These are phyloP conservation scores for Alternaria brassicae DNA, from an alignment of 2,329 filamentous ascomycete species.

Conservation along the genomic window DNA sequence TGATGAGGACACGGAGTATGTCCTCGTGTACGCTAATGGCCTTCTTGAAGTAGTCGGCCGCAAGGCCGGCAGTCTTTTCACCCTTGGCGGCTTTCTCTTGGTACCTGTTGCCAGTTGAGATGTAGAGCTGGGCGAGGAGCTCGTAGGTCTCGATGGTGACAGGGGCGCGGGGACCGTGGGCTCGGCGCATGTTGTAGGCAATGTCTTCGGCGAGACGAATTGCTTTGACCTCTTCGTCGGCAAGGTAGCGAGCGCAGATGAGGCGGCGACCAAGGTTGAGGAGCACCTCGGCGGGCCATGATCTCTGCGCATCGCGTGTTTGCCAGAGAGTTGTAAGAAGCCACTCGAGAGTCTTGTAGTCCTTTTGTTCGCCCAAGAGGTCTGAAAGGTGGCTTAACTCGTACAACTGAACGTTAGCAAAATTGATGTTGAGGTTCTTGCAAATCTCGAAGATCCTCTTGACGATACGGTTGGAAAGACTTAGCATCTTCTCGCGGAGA, in stretches of 20 bases:
- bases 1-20: conserved; percentile 42
- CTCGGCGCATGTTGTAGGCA: conserved; percentile 63
- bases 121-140: conserved; percentile 60
- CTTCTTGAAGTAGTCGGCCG: conserved; percentile 52
- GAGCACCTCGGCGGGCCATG: conserved; percentile 51
- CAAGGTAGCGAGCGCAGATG: conserved; percentile 61
- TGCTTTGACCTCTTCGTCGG: conserved; percentile 52
- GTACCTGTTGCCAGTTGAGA: conserved; percentile 49
- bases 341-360: conserved; percentile 54
- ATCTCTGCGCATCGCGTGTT: conserved; percentile 43
- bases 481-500: conserved; percentile 51
- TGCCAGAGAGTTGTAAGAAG: conserved; percentile 50
- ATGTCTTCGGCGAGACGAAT: conserved; percentile 60
- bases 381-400: conserved; percentile 54
- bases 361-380: conserved; percentile 55
- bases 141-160: conserved; percentile 59
- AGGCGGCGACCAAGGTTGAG: conserved; percentile 62
- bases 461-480: conserved; percentile 52
- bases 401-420: conserved; percentile 51
- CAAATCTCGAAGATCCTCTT: conserved; percentile 52
- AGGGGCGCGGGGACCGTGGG: conserved; percentile 58
- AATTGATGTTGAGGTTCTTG: conserved; percentile 52
- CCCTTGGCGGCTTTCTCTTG: conserved; percentile 46
- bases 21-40: conserved; percentile 43
- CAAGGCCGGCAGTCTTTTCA: conserved; percentile 46